A percentile compares a stretch with the other conserved stretches of the same genome.
Evolutionary conservation across 208 protist genomes (phyloP).

Genomic region (Trypanosoma lewisi): DNA sequence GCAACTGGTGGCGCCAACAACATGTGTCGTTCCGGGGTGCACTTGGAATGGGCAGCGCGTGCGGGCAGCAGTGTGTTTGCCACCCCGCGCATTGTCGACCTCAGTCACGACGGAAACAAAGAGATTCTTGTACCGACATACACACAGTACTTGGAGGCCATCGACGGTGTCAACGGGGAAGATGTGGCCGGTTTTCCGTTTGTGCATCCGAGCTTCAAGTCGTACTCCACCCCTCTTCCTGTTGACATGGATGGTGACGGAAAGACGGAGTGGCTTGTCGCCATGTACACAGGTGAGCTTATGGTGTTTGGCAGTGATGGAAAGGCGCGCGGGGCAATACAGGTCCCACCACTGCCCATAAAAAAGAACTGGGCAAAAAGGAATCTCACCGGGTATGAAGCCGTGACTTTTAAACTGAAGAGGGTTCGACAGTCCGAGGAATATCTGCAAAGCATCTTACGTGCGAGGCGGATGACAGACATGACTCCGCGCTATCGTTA

Average conservation of each 20-base stretch:
- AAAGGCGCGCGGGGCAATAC: slow-evolving; percentile 42
- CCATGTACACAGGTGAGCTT: slow-evolving; percentile 85
- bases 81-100: slow-evolving; percentile 78
- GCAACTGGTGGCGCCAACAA: slow-evolving; percentile 3
- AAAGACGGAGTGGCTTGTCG: slow-evolving; percentile 77
- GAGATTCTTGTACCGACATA: slow-evolving; percentile 82
- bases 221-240: slow-evolving; percentile 76
- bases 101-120: slow-evolving; percentile 75
- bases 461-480: slow-evolving; percentile 16
- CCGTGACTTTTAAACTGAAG: slow-evolving; percentile 19
- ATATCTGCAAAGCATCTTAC: slow-evolving; percentile 10
- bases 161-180: slow-evolving; percentile 46
- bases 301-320: slow-evolving; percentile 75
- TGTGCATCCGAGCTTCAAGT: slow-evolving; percentile 67
- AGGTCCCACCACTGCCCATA: slow-evolving; percentile 75
- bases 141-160: slow-evolving; percentile 69
- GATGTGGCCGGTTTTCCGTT: slow-evolving; percentile 83
- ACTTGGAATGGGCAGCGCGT: slow-evolving; percentile 75
- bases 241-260: slow-evolving; percentile 86
- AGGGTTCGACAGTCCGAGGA: slow-evolving; percentile 1
- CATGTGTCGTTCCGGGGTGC: slow-evolving; percentile 44
- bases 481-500: background rate
- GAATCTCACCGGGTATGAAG: slow-evolving; percentile 22
- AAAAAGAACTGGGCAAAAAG: slow-evolving; percentile 74
- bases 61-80: slow-evolving; percentile 77